Conservation (phyloP, 2,329 filamentous ascomycete genomes). For the Mollisia scopiformis region DNA sequence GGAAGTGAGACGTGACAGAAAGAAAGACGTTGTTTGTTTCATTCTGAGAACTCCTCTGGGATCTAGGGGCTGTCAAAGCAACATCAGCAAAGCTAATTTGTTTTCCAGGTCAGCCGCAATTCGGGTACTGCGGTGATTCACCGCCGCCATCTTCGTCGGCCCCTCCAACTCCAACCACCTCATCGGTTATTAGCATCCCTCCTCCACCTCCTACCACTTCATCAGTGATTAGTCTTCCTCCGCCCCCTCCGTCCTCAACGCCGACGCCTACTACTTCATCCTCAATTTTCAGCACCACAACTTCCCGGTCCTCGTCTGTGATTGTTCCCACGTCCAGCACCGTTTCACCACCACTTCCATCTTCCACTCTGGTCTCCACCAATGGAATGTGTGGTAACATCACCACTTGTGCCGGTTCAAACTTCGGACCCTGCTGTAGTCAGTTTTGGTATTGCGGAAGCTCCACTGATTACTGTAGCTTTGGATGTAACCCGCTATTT, state of each 20-base stretch:
- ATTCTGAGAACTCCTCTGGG: too few species aligned
- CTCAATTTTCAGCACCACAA: too few species aligned
- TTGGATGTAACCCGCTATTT: constrained; percentile 9
- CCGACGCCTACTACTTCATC: background rate
- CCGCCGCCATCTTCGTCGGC: background rate
- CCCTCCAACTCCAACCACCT: background rate
- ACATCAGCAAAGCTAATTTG: too few species aligned
- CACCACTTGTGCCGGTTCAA: constrained; percentile 10
- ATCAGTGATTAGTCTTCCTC: background rate
- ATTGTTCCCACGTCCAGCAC: constrained; percentile 3
- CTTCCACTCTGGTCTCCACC: constrained; percentile 1
- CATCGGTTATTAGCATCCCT: background rate
- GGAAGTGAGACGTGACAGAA: too few species aligned
- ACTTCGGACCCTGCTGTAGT: constrained; percentile 20
- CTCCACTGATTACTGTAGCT: constrained; percentile 12
- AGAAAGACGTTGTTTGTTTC: too few species aligned
- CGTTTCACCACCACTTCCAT: background rate
- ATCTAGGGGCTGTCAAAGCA: too few species aligned
- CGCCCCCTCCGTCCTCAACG: background rate
- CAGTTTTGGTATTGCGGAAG: constrained; percentile 17
- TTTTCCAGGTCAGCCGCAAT: constrained; percentile 3
- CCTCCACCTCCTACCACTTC: constrained; percentile 2
- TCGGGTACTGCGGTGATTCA: constrained; percentile 1
- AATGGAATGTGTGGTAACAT: constrained; percentile 19
- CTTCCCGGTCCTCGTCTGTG: background rate